Evolutionary conservation across 225 moss, liverwort and hornwort genomes (phyloP).

Genomic region (Lunularia cruciata): DNA sequence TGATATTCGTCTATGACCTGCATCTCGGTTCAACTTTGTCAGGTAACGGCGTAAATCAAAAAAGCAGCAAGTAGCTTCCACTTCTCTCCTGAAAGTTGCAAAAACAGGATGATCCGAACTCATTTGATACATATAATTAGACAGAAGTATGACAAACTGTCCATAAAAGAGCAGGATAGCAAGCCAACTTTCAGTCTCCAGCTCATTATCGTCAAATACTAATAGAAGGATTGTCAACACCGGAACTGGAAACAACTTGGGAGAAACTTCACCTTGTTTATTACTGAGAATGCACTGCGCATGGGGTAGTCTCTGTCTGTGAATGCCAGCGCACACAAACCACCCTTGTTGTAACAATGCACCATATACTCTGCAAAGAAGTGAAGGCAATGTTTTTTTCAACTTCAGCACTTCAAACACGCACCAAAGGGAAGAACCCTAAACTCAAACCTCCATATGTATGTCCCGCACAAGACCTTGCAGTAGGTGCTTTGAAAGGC

Average conservation of each 20-base stretch:
- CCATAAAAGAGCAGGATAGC: no score
- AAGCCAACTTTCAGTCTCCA: no score
- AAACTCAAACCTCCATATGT: no score
- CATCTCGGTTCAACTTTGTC: background rate
- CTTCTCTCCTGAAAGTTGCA: background rate
- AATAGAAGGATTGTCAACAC: background rate
- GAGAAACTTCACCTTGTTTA: constrained; percentile 71
- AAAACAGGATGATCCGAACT: background rate
- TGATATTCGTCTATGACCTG: constrained; percentile 97
- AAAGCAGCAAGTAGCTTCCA: background rate
- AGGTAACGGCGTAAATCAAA: background rate
- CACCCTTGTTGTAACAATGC: constrained; percentile 94
- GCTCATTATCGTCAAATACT: no score
- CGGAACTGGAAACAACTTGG: background rate
- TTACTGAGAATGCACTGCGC: constrained; percentile 92
- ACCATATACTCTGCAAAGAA: constrained; percentile 85
- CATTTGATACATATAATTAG: no score
- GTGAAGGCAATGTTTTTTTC: background rate
- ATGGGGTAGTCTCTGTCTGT: constrained; percentile 89
- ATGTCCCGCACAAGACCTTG: no score
- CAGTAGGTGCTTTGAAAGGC: no score
- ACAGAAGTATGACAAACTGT: no score
- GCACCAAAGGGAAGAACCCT: no score
- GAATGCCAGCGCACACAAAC: constrained; percentile 88
- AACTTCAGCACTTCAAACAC: no score